phyloP scores from a whole-genome alignment of 2,329 filamentous ascomycete genomes.

The Cercospora berteroae region DNA sequence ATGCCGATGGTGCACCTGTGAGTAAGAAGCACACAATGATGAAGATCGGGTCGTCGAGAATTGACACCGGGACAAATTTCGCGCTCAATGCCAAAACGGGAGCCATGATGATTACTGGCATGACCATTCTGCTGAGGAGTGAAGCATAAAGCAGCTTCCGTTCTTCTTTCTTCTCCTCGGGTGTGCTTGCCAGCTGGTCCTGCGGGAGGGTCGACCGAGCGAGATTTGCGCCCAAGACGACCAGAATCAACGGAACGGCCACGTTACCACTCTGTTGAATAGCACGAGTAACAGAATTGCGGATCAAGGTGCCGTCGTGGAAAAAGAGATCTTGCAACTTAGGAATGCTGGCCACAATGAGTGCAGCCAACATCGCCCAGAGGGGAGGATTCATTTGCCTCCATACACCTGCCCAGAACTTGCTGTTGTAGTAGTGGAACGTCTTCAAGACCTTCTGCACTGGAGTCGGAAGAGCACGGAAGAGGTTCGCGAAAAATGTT shows the following conservation, averaged over 20 bases:
- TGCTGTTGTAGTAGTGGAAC: slow-evolving; percentile 43
- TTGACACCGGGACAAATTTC: slow-evolving; percentile 88
- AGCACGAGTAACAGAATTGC: slow-evolving; percentile 88
- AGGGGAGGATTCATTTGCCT: slow-evolving; percentile 98
- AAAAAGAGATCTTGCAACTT: slow-evolving; percentile 82
- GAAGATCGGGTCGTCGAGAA: slow-evolving; percentile 96
- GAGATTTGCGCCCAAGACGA: slow-evolving; percentile 91
- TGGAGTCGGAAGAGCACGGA: slow-evolving; percentile 52
- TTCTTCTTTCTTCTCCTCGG: slow-evolving; percentile 66
- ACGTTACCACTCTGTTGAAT: slow-evolving; percentile 83
- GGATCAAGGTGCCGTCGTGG: slow-evolving; percentile 79
- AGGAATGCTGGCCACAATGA: slow-evolving; percentile 86
- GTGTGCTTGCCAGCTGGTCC: slow-evolving; percentile 60
- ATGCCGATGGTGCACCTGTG: slow-evolving; percentile 85
- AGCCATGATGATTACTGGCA: slow-evolving; percentile 89
- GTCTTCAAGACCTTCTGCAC: slow-evolving; percentile 53
- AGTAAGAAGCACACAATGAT: slow-evolving; percentile 97
- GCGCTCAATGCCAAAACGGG: slow-evolving; percentile 82
- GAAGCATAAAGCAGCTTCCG: slow-evolving; percentile 82
- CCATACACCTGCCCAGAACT: slow-evolving; percentile 69
- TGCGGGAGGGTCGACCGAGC: slow-evolving; percentile 83
- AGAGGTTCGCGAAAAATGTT: slow-evolving; percentile 41
- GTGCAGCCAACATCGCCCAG: slow-evolving; percentile 93
- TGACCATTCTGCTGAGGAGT: slow-evolving; percentile 82
- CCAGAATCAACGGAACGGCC: slow-evolving; percentile 89